Base-by-base conservation (phyloP, 768 basidiomycete species). In the Rhodocollybia butyracea region DNA sequence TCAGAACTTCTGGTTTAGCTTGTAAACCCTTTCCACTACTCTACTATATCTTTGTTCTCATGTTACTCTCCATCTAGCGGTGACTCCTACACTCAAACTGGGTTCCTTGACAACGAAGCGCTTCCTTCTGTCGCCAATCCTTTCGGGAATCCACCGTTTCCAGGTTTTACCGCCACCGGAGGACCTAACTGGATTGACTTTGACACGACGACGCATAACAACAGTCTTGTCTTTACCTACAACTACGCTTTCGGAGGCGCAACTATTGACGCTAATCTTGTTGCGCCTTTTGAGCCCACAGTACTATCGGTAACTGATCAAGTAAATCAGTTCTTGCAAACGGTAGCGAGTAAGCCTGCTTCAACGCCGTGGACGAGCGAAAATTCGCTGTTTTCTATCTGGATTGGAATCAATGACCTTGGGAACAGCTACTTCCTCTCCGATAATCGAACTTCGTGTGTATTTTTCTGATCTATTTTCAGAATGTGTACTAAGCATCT, bases 341-440 rank as follows among this genome's bases (percentile, higher is more conserved):
- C 73, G 7, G 76, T 73, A 0, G 80, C 73, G 1, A 69, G 61
- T 32, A 81, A 80, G 63, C 84, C 84, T 0, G 65, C 73, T 7
- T 69, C 66, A 2, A 76, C 80, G 1, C 76, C 79, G 0, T 88
- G 86, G 87, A 75, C 76, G 22, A 76, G 77, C 54, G 59, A 63
- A 3, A 81, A 87, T 61, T 63, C 84, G 51, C 61, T 88, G 45
- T 88, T 89, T 66, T 80, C 80, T 0, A 67, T 87, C n/a, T 88
- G 78, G 76, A 86, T 89, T 55, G 86, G 87, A 1, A 83, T 88
- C 59, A 88, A 88, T 61, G 86, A 88, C 60, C 76, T 88, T 30
- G 83, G 80, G 27, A 80, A 80, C 60, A 82, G 78, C 48, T 84
- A 73, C 55, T 77, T 73, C 47, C 19, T 66, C 50, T 58, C 69